Base-by-base conservation (phyloP, 192 early-diverging fungal genomes). In the Spinellus fusiger region DNA sequence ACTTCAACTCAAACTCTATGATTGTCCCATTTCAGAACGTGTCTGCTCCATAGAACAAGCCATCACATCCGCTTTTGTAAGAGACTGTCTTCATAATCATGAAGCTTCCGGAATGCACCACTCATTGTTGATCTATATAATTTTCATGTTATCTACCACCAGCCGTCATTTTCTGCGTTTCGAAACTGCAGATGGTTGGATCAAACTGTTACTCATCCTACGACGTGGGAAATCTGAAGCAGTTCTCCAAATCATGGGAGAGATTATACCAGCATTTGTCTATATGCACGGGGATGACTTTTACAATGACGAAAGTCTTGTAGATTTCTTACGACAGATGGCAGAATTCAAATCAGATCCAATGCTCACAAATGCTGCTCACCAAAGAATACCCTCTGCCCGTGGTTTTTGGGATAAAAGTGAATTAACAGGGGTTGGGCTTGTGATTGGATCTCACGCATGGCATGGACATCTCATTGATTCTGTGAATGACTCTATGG, bases 81-180 rank as follows among this genome's bases (percentile, higher is more conserved):
- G 50, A n/a, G 55, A 69, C 18, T 31, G 33, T 23, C 23, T 54
- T 15, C 47, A 56, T 16, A 64, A 73, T 16, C 47, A 59, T 35
- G 48, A 72, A 1, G 57, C 68, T 15, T 61, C 54, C 20, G 70
- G 66, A 20, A 54, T 57, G 3, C 76, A 81, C 22, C 49, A 55
- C 3, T 58, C 68, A 1, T 65, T 81, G 7, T 48, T 78, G 20
- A 66, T 54, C 4, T 75, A 73, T 26, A 44, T 76, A 4, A 64
- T 65, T 4, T 58, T 81, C 48, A 59, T 78, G 40, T 49, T 81
- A 13, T 74, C 76, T 18, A 33, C 56, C 20, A 64, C 76, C 1
- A 74, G 74, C 27, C 71, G 79, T 5, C 67, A 70, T 40, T 81
- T 78, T 47, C 29, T 81, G 15, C 66, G 68, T 31, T 74, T 74